Evolutionary conservation across 1,284 basidiomycete species (phyloP).

Genomic region (Cutaneotrichosporon sp.): DNA sequence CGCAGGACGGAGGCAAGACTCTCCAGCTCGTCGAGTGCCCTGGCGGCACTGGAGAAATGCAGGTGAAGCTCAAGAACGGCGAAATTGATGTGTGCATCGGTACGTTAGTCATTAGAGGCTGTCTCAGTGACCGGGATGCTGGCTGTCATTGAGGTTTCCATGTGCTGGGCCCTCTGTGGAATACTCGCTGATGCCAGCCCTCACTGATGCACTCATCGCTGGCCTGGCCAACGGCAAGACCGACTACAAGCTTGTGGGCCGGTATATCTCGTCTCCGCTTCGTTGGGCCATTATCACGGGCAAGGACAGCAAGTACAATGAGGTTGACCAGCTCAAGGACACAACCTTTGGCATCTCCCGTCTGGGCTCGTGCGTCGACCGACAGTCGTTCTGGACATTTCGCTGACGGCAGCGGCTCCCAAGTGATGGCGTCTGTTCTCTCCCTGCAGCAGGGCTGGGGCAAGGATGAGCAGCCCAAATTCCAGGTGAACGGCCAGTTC

Average conservation of each 20-base stretch:
- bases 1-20: slow-evolving; percentile 61
- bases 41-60: slow-evolving; percentile 87
- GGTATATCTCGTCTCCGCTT: slow-evolving; percentile 81
- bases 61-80: slow-evolving; percentile 70
- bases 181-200: slow-evolving; percentile 51
- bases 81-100: slow-evolving; percentile 84
- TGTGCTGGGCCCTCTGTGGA: not conserved
- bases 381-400: not conserved
- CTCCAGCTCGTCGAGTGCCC: slow-evolving; percentile 85
- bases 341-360: slow-evolving; percentile 86
- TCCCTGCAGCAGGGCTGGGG: slow-evolving; percentile 77
- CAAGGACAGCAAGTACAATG: slow-evolving; percentile 64
- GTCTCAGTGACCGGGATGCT: not conserved
- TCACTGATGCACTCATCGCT: slow-evolving; percentile 89
- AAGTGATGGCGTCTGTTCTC: slow-evolving; percentile 95
- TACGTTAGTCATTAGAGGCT: no score
- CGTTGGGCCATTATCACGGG: slow-evolving; percentile 94
- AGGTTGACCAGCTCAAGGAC: slow-evolving; percentile 69
- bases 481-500: slow-evolving; percentile 83
- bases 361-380: slow-evolving; percentile 56
- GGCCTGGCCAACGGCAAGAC: slow-evolving; percentile 83
- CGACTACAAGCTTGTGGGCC: slow-evolving; percentile 86
- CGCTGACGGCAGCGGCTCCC: slow-evolving; percentile 43
- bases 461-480: slow-evolving; percentile 55
- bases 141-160: not conserved